Percentiles rank a stretch among this genome's conserved stretches.
Evolutionary conservation across 305 asterid species (phyloP).

Genomic region (Fraxinus ornus): DNA sequence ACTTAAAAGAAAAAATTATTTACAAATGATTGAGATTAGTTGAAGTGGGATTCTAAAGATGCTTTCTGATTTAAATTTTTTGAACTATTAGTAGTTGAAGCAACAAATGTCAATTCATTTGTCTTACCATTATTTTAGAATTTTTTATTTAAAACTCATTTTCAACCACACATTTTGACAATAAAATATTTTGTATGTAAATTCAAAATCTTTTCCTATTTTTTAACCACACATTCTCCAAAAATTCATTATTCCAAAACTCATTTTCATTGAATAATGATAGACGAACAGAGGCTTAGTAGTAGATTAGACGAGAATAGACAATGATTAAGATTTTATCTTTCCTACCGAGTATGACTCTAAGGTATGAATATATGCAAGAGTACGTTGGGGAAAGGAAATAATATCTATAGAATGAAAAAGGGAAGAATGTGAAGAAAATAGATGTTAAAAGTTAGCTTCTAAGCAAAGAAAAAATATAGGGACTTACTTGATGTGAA

Average conservation of each 20-base stretch:
- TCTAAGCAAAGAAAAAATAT: constrained; percentile 20
- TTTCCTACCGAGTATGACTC: neutral
- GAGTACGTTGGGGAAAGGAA: neutral
- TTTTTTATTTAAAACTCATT: no score
- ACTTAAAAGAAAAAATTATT: neutral
- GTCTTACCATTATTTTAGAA: no score
- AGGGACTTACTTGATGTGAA: constrained; percentile 71
- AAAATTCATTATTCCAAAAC: neutral
- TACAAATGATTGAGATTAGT: neutral
- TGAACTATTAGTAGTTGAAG: neutral
- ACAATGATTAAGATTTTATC: neutral
- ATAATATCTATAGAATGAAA: neutral
- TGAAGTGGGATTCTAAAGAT: neutral
- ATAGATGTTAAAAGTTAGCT: neutral
- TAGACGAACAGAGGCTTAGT: no score
- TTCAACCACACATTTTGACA: no score
- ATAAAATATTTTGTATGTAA: no score
- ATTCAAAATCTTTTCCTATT: no score
- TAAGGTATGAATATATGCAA: neutral
- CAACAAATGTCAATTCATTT: neutral
- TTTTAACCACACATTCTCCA: neutral
- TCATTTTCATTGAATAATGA: no score
- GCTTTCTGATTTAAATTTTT: neutral
- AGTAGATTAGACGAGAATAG: neutral
- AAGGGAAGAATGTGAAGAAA: neutral